Evolutionary conservation across 495 filamentous ascomycete genomes (phyloP).

Genomic region (Terfezia claveryi): DNA sequence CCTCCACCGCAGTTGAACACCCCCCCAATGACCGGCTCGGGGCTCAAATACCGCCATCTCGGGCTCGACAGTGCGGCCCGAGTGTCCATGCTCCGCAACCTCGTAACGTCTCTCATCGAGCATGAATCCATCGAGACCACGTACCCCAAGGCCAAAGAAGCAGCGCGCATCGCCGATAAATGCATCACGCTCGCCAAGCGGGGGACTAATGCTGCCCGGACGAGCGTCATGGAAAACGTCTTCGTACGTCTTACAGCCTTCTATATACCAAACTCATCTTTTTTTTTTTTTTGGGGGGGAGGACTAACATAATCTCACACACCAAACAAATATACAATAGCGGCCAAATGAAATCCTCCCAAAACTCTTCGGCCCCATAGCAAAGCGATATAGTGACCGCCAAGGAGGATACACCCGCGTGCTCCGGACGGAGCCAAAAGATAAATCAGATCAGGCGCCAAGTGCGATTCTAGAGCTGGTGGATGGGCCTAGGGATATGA

Average conservation of each 20-base stretch:
- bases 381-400: conserved; percentile 54
- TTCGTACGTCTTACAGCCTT: conserved; percentile 39
- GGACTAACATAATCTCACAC: neutral
- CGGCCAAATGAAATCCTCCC: conserved; percentile 46
- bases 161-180: conserved; percentile 78
- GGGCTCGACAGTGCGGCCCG: conserved; percentile 65
- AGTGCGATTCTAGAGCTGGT: conserved; percentile 90
- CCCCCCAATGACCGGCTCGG: conserved; percentile 47
- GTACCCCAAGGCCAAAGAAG: conserved; percentile 91
- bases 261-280: neutral
- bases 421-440: conserved; percentile 52
- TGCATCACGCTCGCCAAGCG: conserved; percentile 81
- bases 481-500: conserved; percentile 84
- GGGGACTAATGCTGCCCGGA: conserved; percentile 53
- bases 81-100: conserved; percentile 80
- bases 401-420: conserved; percentile 90
- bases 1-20: neutral
- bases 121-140: conserved; percentile 86
- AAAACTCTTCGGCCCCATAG: conserved; percentile 69
- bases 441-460: conserved; percentile 50
- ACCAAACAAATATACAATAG: conserved; percentile 16
- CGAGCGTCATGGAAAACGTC: conserved; percentile 48
- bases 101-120: conserved; percentile 84
- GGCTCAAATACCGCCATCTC: conserved; percentile 67
- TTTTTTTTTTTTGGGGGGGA: too few species aligned